phyloP scores from a whole-genome alignment of 768 basidiomycete genomes.

The Vararia minispora region DNA sequence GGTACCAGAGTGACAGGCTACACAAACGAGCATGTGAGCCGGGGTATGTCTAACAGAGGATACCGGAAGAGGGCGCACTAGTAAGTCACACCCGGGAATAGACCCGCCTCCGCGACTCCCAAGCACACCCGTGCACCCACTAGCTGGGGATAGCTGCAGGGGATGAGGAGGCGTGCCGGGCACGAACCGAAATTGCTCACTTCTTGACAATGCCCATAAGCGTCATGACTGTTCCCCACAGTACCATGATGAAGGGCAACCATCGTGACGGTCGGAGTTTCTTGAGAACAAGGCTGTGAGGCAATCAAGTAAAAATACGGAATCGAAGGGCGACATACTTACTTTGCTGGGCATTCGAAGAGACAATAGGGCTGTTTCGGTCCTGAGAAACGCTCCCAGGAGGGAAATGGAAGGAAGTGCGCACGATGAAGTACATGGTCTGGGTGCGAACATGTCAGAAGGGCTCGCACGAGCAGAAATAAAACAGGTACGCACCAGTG shows the following conservation, averaged over 20 bases:
- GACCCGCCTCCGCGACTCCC: conserved; percentile 57
- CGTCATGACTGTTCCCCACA: conserved; percentile 58
- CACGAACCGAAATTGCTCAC: conserved; percentile 21
- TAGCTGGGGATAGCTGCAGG: conserved; percentile 45
- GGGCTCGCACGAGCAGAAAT: neutral
- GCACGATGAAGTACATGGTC: conserved; percentile 65
- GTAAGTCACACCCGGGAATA: conserved; percentile 67
- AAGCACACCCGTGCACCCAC: conserved; percentile 47
- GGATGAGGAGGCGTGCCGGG: neutral
- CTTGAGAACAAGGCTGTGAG: conserved; percentile 38
- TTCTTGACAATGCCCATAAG: conserved; percentile 60
- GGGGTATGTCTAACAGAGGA: neutral
- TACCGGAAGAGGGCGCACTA: conserved; percentile 33
- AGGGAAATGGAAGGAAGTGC: conserved; percentile 15
- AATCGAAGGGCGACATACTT: conserved; percentile 8
- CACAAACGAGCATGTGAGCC: neutral
- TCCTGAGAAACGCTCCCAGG: neutral
- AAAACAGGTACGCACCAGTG: conserved; percentile 31
- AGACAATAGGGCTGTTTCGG: conserved; percentile 39
- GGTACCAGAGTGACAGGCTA: conserved; percentile 25
- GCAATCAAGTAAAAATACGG: neutral
- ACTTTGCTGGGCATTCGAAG: conserved; percentile 68
- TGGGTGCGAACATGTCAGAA: conserved; percentile 15
- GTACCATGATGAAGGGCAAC: conserved; percentile 55
- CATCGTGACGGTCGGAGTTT: conserved; percentile 57